phyloP scores from a whole-genome alignment of 192 early-diverging fungal genomes.

The Oehlia diaphana region DNA sequence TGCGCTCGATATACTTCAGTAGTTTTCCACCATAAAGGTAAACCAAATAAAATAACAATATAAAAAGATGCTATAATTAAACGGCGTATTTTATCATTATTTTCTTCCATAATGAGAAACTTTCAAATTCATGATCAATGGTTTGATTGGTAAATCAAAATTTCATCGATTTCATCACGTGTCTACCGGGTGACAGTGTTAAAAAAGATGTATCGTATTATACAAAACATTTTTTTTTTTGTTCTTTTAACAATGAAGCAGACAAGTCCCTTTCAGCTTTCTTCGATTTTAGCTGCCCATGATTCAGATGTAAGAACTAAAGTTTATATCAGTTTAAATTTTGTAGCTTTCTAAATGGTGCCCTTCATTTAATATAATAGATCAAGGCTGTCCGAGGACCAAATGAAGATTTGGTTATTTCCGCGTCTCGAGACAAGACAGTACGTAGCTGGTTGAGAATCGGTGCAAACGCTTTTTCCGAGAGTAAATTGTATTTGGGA shows the following conservation, averaged over 20 bases:
- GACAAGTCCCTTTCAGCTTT: slow-evolving; percentile 4
- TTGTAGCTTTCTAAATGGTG: background rate
- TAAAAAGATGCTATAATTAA: slow-evolving; percentile 53
- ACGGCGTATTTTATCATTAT: slow-evolving; percentile 37
- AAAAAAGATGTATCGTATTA: too few relatives aligned
- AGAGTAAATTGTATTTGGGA: slow-evolving; percentile 53
- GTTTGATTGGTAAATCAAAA: too few relatives aligned
- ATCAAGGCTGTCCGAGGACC: slow-evolving; percentile 68
- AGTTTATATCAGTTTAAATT: background rate
- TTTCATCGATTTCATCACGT: too few relatives aligned
- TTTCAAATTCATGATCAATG: too few relatives aligned
- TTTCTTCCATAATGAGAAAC: background rate
- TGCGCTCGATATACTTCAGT: slow-evolving; percentile 79
- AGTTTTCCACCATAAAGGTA: slow-evolving; percentile 82
- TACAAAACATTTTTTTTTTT: too few relatives aligned
- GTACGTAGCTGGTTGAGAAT: slow-evolving; percentile 70
- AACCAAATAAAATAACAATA: slow-evolving; percentile 56
- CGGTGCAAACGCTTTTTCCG: slow-evolving; percentile 50
- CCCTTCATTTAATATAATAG: slow-evolving; percentile 33
- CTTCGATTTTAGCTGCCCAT: slow-evolving; percentile 21
- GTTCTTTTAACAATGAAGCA: background rate
- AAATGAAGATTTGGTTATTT: slow-evolving; percentile 59
- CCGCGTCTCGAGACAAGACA: slow-evolving; percentile 75
- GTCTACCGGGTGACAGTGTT: too few relatives aligned
- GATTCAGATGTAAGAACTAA: slow-evolving; percentile 6